Evolutionary conservation across 345 rosid species (phyloP), one percentile per base, ranked within the genome.

Genomic region (Salix suchowensis): DNA sequence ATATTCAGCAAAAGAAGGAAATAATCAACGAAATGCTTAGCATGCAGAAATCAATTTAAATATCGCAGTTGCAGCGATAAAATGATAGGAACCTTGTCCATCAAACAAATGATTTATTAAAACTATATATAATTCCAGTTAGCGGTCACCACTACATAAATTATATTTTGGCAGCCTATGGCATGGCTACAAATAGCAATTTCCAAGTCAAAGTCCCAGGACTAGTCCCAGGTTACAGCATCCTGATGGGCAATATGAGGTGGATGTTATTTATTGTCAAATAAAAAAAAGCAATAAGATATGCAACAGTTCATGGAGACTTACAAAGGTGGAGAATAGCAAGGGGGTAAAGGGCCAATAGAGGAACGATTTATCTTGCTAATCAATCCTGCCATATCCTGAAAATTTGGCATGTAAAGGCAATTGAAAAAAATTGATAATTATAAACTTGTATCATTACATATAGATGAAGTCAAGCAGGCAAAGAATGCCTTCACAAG

Each of bases 331-430:
- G 98, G 97, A 24, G 99, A 91, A 79, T 96, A 96, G 87, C 97
- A 93, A 15, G 98, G 62, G 52, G 99, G 99, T 82, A 96, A 80
- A 32, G 97, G 98, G 55, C 98, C 99, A 74, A 96, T 93, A 21
- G 97, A 96, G 67, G 99, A 96, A 69, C 94, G 98, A 71, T 96
- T 96, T 85, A 96, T 94, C 94, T 96, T 96, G 89, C 98, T 91
- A 74, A 96, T 96, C 78, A 96, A 85, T 76, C 99, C 99, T 74
- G 97, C 99, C 99, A 96, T 96, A 85, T 96, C 99, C 99, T 93
- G 88, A 73, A 82, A 84, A 58, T 40, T 68, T 80, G 32, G 83
- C 24, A 67, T 40, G 39, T 24, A 32, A 73, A 50, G 46, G 72
- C 79, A 77, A 80, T 79, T 71, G 74, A 83, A 48, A 62, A 62